phyloP scores from a whole-genome alignment of 805 yeast species.

The Metschnikowia similis region DNA sequence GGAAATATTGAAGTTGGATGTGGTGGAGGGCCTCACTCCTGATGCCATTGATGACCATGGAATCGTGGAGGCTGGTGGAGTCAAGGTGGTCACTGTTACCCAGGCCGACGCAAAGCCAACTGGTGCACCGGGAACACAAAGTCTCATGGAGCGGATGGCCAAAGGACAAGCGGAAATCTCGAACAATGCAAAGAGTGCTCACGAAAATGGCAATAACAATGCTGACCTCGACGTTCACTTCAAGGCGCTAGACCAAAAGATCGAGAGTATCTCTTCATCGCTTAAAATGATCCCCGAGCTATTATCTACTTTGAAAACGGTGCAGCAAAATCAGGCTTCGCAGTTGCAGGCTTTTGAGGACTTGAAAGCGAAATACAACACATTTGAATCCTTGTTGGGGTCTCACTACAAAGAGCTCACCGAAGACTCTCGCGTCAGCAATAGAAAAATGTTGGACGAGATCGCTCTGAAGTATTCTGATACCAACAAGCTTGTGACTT shows the following conservation, averaged over 20 bases:
- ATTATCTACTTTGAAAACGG: neutral
- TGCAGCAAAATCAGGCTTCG: slow-evolving; percentile 13
- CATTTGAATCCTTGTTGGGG: slow-evolving; percentile 25
- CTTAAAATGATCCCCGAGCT: neutral
- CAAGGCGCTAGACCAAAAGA: neutral
- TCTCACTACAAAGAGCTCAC: slow-evolving; percentile 32
- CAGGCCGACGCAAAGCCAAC: neutral
- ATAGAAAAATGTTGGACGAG: slow-evolving; percentile 38
- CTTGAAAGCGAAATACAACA: slow-evolving; percentile 18
- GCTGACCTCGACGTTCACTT: neutral
- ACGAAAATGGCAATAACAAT: neutral
- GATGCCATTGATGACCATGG: slow-evolving; percentile 60
- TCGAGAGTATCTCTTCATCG: neutral
- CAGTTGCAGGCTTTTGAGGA: slow-evolving; percentile 18
- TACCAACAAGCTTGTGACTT: slow-evolving; percentile 29
- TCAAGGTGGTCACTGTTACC: slow-evolving; percentile 25
- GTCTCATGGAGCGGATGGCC: slow-evolving; percentile 32
- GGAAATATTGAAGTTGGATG: slow-evolving; percentile 58
- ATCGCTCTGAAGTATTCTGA: slow-evolving; percentile 38
- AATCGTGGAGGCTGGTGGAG: slow-evolving; percentile 32
- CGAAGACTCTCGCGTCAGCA: slow-evolving; percentile 26
- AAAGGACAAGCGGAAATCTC: neutral
- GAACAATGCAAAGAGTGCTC: neutral
- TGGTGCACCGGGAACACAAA: neutral
- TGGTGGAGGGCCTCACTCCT: slow-evolving; percentile 49